These are phyloP conservation scores for Mycena venus DNA, from an alignment of 768 basidiomycete species.

Conservation along the genomic window DNA sequence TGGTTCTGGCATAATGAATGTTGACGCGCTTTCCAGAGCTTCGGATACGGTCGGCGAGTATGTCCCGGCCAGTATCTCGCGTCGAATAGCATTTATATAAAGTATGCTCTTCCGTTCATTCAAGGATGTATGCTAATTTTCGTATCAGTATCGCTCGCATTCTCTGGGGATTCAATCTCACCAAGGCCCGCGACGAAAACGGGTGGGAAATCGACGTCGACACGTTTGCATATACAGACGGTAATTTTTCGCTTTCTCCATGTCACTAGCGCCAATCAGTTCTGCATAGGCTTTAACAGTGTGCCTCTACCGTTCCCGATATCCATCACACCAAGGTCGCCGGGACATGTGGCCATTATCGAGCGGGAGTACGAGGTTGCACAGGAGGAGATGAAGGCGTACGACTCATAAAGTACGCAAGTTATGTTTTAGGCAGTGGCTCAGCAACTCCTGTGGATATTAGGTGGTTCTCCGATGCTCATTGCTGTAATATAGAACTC, in stretches of 20 bases:
- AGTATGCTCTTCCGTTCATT: conserved; percentile 10
- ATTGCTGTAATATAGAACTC: too few relatives aligned
- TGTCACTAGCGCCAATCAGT: neutral
- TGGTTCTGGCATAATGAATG: too few relatives aligned
- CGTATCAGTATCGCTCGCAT: conserved; percentile 26
- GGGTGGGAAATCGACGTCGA: conserved; percentile 29
- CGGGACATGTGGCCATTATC: conserved; percentile 23
- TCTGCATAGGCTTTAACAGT: conserved; percentile 26
- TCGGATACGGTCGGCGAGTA: conserved; percentile 29
- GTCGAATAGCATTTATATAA: conserved; percentile 28
- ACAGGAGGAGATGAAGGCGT: conserved; percentile 31
- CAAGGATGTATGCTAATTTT: neutral
- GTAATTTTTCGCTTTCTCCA: neutral
- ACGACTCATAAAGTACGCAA: conserved; percentile 21
- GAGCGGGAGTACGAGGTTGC: conserved; percentile 30
- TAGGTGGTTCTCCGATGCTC: too few relatives aligned
- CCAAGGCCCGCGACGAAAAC: conserved; percentile 25
- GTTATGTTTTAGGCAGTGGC: too few relatives aligned
- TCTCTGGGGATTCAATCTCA: conserved; percentile 30
- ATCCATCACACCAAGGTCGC: conserved; percentile 23
- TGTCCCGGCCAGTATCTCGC: conserved; percentile 29
- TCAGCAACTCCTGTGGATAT: too few relatives aligned
- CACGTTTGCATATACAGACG: conserved; percentile 34
- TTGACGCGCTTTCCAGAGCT: conserved; percentile 12
- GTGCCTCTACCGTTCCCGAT: conserved; percentile 28